Evolutionary conservation across 2,329 filamentous ascomycete genomes (phyloP), one percentile per base, ranked within the genome.

Genomic region (Cadophora malorum): DNA sequence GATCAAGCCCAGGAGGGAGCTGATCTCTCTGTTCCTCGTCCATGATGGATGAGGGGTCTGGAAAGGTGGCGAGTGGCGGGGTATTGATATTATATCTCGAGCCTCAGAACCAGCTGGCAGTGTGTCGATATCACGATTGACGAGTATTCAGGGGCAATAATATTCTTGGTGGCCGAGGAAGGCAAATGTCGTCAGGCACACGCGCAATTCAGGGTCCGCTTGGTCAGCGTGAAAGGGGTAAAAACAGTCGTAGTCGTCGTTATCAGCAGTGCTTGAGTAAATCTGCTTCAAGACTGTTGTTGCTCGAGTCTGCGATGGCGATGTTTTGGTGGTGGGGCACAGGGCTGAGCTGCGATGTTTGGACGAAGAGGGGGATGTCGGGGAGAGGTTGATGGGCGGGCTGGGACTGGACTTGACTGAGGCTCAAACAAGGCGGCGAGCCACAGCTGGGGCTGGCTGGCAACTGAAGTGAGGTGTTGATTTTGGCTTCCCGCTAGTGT

Each of bases 11-110:
- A 35, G 69, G 68, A 53, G 73, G 68, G 64, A 70, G 67, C 59
- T 61, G 67, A 63, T 60, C 70, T 66, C 63, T 68, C 62, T 71
- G 69, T 55, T 75, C 75, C 65, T 75, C 75, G 66, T 77, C 76
- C 75, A 77, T 77, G 64, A 62, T 76, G 63, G 68, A 68, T 70
- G 58, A 45, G 52, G 52, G 19, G 23, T 21, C 5, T 52, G 21
- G 35, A 38, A 5, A 16, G 38, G 31, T 12, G 33, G 8, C 28
- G 35, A 14, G 35, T 38, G 35, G 35, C 35, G 35, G 35, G 35
- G 35, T n/a, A 3, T 23, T 53, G 60, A 14, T 45, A 35, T 47
- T 21, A n/a, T 56, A 23, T 49, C 25, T 62, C 38, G 41, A 55
- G 28, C 28, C 25, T 63, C 35, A 62, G 47, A 41, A 55, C 47